These are phyloP conservation scores for Acanthamoeba healyi DNA, from an alignment of 208 protist species.

Conservation along the genomic window DNA sequence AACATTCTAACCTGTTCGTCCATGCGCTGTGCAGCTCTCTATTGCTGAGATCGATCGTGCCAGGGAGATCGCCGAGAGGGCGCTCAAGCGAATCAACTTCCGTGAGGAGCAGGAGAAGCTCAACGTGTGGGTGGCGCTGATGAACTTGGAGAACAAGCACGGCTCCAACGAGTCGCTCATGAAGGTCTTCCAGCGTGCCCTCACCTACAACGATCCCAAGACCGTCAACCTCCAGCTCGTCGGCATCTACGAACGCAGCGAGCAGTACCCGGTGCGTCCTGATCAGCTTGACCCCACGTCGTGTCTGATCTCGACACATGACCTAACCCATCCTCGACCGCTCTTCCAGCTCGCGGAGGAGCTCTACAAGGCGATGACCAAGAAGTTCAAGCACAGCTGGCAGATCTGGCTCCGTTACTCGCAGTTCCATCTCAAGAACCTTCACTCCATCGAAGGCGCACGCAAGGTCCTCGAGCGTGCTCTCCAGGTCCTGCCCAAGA, in stretches of 20 bases:
- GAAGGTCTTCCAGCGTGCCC: conserved; percentile 80
- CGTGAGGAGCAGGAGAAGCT: conserved; percentile 88
- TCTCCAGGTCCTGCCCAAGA: conserved; percentile 85
- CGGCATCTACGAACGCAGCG: conserved; percentile 80
- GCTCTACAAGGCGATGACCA: conserved; percentile 82
- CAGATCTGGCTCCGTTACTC: conserved; percentile 89
- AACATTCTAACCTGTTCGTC: conserved; percentile 30
- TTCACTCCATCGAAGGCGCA: conserved; percentile 71
- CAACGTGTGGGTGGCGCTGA: conserved; percentile 92
- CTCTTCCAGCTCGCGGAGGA: conserved; percentile 70
- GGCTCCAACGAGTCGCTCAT: conserved; percentile 82
- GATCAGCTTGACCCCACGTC: not conserved
- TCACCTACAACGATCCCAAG: conserved; percentile 86
- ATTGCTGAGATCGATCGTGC: conserved; percentile 90
- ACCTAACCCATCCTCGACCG: not conserved
- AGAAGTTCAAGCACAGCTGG: conserved; percentile 86
- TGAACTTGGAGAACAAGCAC: conserved; percentile 92
- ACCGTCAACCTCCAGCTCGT: conserved; percentile 82
- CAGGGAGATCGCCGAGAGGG: conserved; percentile 87
- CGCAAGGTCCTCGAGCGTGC: conserved; percentile 81
- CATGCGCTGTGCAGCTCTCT: conserved; percentile 69
- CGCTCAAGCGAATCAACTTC: conserved; percentile 86
- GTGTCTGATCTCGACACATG: no score
- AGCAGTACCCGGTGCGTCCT: conserved; percentile 64
- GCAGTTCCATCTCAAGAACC: conserved; percentile 77